Evolutionary conservation across 192 early-diverging fungal species (phyloP), one percentile per base, ranked within the genome.

Genomic region (Coemansia sp.): DNA sequence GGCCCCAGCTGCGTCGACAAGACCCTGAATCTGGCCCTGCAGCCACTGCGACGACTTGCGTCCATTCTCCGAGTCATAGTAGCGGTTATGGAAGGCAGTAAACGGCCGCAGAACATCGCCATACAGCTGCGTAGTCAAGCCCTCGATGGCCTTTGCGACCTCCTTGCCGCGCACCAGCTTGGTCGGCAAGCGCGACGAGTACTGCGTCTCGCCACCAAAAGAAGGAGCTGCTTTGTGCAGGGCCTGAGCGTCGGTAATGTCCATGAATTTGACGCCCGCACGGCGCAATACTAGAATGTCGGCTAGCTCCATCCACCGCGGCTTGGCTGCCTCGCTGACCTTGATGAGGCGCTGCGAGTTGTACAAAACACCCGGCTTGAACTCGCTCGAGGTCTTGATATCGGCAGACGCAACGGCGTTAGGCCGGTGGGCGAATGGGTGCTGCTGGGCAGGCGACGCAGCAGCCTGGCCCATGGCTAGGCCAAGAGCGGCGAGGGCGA

Each of bases 41-140:
- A 94, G 86, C 91, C 91, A 94, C 60, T 86, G 64, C 27, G 87
- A 88, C 19, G 92, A 92, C 63, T 89, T 65, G 31, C 74, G 82
- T 3, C 91, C 91, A 46, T 84, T 84, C 51, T 87, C 65, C 45
- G 89, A 88, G 67, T 92, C 91, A 85, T 94, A 99, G 82, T 97
- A 97, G 15, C 97, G 89, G 66, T 89, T 99, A 44, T 87, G 80
- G 87, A 99, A 97, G 23, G 73, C 80, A 4, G 94, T 94, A 67
- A 98, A 94, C 12, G 78, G 83, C 42, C 78, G 87, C 69, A 99
- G 74, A 44, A 89, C 89, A 19, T 85, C 67, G 48, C 89, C 80
- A 85, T 96, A 93, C 64, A 84, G 69, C 36, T 84, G 67, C 14
- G 89, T 88, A 7, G 87, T 89, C 60, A 98, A 84, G 25, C 74